These are phyloP conservation scores for Akanthomyces uredinophilus DNA, from an alignment of 2,329 filamentous ascomycete genomes.

Conservation along the genomic window DNA sequence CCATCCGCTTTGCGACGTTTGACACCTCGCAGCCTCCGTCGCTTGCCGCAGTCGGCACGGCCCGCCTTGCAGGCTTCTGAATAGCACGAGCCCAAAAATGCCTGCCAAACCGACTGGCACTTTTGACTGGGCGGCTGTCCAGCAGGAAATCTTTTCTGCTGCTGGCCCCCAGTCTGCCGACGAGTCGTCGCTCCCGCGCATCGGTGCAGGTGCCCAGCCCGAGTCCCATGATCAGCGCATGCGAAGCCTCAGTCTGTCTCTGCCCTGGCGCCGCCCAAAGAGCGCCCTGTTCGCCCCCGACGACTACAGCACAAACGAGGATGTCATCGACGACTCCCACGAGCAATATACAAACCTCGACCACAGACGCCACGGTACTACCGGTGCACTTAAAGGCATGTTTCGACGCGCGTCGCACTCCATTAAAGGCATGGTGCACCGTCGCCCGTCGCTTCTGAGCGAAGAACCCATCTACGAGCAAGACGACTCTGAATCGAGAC, in stretches of 20 bases:
- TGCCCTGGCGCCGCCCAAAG: slow-evolving; percentile 46
- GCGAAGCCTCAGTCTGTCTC: slow-evolving; percentile 46
- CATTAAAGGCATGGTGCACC: slow-evolving; percentile 47
- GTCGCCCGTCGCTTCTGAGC: slow-evolving; percentile 39
- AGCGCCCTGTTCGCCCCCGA: slow-evolving; percentile 34
- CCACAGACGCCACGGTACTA: slow-evolving; percentile 23
- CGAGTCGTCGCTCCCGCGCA: slow-evolving; percentile 1
- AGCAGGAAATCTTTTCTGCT: slow-evolving; percentile 6
- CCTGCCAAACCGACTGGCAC: background rate
- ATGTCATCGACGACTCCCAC: slow-evolving; percentile 28
- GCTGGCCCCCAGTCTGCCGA: background rate
- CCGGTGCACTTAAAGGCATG: slow-evolving; percentile 42
- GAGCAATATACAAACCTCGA: slow-evolving; percentile 15
- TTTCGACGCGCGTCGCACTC: slow-evolving; percentile 53
- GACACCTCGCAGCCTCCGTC: background rate
- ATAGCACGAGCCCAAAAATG: background rate
- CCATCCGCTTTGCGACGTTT: background rate
- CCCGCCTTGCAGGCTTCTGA: background rate
- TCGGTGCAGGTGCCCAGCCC: slow-evolving; percentile 9
- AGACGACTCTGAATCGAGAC: slow-evolving; percentile 26
- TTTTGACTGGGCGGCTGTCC: slow-evolving; percentile 10
- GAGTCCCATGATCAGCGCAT: slow-evolving; percentile 33
- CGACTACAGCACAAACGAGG: slow-evolving; percentile 26
- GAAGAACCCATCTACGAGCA: slow-evolving; percentile 27
- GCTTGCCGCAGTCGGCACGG: background rate